Evolutionary conservation across 768 basidiomycete species (phyloP).

Genomic region (Boletus huronensis): DNA sequence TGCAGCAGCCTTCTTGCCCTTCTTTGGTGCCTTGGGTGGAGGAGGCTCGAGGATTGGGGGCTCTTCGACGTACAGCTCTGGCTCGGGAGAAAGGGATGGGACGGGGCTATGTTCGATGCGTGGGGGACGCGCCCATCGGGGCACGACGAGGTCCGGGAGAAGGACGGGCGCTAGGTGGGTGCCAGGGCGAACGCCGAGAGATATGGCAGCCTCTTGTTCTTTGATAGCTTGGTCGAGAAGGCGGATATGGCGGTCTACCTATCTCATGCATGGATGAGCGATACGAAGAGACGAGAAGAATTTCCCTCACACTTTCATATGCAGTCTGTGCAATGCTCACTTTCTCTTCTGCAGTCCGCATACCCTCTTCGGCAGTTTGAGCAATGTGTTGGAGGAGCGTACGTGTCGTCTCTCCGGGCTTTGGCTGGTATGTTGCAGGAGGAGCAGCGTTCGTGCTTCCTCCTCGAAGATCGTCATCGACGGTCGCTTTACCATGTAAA

Average conservation of each 20-base stretch:
- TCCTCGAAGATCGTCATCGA: background rate
- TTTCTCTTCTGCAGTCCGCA: constrained; percentile 72
- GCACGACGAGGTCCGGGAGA: constrained; percentile 60
- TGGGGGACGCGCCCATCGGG: constrained; percentile 47
- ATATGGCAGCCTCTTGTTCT: constrained; percentile 54
- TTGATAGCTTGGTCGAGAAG: constrained; percentile 73
- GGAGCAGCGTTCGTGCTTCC: background rate
- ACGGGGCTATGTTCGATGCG: constrained; percentile 44
- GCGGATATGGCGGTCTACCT: constrained; percentile 81
- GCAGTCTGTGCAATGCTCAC: constrained; percentile 69
- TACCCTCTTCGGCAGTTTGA: constrained; percentile 53
- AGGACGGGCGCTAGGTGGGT: constrained; percentile 52
- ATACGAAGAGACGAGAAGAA: background rate
- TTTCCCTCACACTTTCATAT: constrained; percentile 57
- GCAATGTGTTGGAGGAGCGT: constrained; percentile 57
- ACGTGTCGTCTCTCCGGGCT: constrained; percentile 39
- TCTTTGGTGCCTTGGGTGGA: constrained; percentile 19
- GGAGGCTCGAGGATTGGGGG: constrained; percentile 6
- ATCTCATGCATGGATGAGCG: background rate
- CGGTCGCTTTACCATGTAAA: background rate
- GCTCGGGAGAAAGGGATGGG: constrained; percentile 33
- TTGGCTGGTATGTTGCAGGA: constrained; percentile 8
- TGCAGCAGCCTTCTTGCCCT: constrained; percentile 21
- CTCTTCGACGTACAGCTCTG: constrained; percentile 18
- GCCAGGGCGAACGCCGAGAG: constrained; percentile 50